Conservation (phyloP, 2,329 filamentous ascomycete species). For the Neocatenulostroma microsporum region DNA sequence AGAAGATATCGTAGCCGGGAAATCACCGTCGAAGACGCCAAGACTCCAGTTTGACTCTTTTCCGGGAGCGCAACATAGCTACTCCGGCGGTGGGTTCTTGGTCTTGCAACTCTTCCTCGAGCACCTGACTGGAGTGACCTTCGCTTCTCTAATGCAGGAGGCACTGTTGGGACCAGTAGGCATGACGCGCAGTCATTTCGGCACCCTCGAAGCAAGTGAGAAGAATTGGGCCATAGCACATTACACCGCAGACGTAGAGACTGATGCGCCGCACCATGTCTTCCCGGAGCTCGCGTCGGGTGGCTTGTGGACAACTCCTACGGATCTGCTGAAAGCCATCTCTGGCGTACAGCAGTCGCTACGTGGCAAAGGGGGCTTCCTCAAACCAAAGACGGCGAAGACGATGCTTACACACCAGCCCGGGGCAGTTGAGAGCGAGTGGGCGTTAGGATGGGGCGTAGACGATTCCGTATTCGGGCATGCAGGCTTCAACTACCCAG, state of each 20-base stretch:
- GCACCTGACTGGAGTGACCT: conserved; percentile 9
- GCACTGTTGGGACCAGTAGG: conserved; percentile 16
- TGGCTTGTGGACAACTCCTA: conserved; percentile 22
- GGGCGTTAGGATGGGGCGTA: conserved; percentile 16
- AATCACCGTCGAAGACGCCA: conserved; percentile 16
- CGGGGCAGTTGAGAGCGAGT: neutral
- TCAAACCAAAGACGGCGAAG: conserved; percentile 11
- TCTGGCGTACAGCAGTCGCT: conserved; percentile 17
- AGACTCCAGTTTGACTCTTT: conserved; percentile 16
- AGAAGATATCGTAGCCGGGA: conserved; percentile 14
- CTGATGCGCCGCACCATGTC: conserved; percentile 11
- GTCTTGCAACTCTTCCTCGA: conserved; percentile 21
- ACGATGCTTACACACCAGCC: conserved; percentile 18
- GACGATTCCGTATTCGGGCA: conserved; percentile 17
- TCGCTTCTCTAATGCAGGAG: conserved; percentile 18
- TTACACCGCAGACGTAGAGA: conserved; percentile 9
- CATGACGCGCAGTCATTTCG: conserved; percentile 19
- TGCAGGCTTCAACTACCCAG: conserved; percentile 17
- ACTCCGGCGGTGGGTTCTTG: conserved; percentile 22
- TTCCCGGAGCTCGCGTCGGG: conserved; percentile 21
- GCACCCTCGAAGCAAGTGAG: conserved; percentile 8
- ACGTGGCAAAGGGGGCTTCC: conserved; percentile 8
- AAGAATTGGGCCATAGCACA: conserved; percentile 17
- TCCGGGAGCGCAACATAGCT: conserved; percentile 17
- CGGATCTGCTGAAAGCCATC: conserved; percentile 18